These are phyloP conservation scores for Raffaelea deltoideospora DNA, from an alignment of 2,329 filamentous ascomycete species.

Conservation along the genomic window DNA sequence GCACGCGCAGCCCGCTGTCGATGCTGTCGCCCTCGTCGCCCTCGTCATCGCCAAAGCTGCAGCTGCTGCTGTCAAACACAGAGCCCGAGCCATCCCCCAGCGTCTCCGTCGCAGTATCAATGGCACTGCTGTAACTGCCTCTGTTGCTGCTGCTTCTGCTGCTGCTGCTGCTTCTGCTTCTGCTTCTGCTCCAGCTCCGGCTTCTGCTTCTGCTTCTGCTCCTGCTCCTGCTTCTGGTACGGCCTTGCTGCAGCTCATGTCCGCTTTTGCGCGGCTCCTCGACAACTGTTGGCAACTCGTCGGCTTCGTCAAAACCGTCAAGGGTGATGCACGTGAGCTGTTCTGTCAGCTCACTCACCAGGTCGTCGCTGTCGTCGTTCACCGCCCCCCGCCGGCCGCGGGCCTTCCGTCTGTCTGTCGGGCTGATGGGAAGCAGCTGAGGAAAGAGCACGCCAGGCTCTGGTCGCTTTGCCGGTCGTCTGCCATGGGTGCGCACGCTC, in stretches of 20 bases:
- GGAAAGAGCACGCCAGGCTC: slow-evolving; percentile 33
- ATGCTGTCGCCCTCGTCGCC: too few relatives aligned
- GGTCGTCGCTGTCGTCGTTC: slow-evolving; percentile 4
- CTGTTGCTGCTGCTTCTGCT: neutral
- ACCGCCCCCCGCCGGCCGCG: slow-evolving; percentile 9
- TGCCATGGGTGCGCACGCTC: slow-evolving; percentile 34
- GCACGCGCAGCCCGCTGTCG: slow-evolving; percentile 20
- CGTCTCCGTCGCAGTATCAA: neutral
- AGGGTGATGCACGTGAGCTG: slow-evolving; percentile 9
- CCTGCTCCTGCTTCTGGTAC: neutral
- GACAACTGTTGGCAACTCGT: neutral
- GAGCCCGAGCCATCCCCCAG: slow-evolving; percentile 1
- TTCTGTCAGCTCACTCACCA: slow-evolving; percentile 11
- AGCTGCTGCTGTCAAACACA: too few relatives aligned
- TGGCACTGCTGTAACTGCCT: too few relatives aligned
- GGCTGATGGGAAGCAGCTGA: slow-evolving; percentile 36
- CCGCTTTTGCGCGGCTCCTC: neutral
- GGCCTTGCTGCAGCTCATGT: neutral
- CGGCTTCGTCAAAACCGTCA: slow-evolving; percentile 1
- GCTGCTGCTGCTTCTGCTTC: neutral
- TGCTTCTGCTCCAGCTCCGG: neutral
- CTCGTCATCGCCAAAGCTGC: slow-evolving; percentile 4
- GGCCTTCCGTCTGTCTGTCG: slow-evolving; percentile 20
- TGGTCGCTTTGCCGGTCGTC: slow-evolving; percentile 25
- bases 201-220: neutral